phyloP scores from a whole-genome alignment of 805 yeast genomes.

The Saccharomycopsis malanga region DNA sequence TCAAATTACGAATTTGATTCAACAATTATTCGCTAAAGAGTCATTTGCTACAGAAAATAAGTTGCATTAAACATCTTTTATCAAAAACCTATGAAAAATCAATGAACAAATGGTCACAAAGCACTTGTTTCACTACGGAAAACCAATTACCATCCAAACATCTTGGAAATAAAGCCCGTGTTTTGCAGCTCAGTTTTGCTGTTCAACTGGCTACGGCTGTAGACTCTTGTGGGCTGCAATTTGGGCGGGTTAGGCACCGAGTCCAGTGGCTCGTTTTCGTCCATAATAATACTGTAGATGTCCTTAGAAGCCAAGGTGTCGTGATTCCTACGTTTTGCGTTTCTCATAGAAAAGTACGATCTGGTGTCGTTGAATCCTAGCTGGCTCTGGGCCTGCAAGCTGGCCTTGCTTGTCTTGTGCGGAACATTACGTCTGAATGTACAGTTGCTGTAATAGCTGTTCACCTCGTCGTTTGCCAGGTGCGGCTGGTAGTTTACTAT shows the following conservation, averaged over 20 bases:
- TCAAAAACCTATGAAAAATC: too few species aligned
- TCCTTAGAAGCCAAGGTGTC: not conserved
- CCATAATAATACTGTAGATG: constrained; percentile 8
- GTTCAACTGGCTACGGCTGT: not conserved
- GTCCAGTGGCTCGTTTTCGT: not conserved
- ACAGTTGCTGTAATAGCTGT: constrained; percentile 2
- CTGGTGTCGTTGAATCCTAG: not conserved
- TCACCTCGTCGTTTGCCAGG: constrained; percentile 4
- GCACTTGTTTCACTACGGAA: not conserved
- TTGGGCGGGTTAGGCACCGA: not conserved
- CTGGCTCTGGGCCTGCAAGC: not conserved
- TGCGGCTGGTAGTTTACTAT: constrained; percentile 12
- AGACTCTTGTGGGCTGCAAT: not conserved
- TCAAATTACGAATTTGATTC: too few species aligned
- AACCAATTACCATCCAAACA: not conserved
- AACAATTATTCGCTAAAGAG: too few species aligned
- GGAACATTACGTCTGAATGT: not conserved
- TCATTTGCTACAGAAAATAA: too few species aligned
- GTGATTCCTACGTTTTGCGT: not conserved
- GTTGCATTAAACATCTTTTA: too few species aligned
- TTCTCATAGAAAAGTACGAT: constrained; percentile 4
- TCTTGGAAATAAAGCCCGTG: not conserved
- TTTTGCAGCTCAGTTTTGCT: not conserved
- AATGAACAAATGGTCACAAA: too few species aligned
- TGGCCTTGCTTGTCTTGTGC: not conserved